Base-by-base conservation (phyloP, 495 filamentous ascomycete genomes). In the Penicillium fimorum region DNA sequence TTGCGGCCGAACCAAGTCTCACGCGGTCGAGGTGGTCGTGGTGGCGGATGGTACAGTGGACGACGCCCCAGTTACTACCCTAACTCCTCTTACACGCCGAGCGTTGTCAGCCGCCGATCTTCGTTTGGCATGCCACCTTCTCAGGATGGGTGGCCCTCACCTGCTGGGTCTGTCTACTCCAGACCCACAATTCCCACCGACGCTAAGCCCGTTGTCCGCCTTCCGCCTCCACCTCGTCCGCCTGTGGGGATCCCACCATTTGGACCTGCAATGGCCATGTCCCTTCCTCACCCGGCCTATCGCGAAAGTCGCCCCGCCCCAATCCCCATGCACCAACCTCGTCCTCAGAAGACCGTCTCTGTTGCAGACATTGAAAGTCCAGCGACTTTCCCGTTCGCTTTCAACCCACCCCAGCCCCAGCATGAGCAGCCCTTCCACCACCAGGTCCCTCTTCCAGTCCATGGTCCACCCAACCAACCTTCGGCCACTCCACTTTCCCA, bases 311-410 rank as follows among this genome's bases (percentile, higher is more conserved):
- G 86, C 54, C 82, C 82, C 44, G 86, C 76, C 44, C 78, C 82
- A 22, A 84, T 97, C 38, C 88, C 91, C 6, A 96, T 97, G 89
- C 90, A 97, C 65, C 94, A 99, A 67, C 94, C 94, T 49, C 88
- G 91, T 42, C 94, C 94, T 4, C 92, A 97, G 71, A 96, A 97
- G 76, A 77, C 92, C 3, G 88, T 99, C 27, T 97, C 94, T 25
- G 87, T 97, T 53, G 90, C 91, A 30, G 92, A 90, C 65, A 97
- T 99, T 59, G 94, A 97, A 68, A 91, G 86, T 22, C 92, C 95
- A 3, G 85, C 81, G 18, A 85, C 79, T 18, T 80, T 88, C 62
- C 76, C 81, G 2, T 80, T 88, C 63, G 76, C 81, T 5, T 86
- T 89, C 59, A 84, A 88, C 49, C 82, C 84, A 25, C 83, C 86